phyloP scores from a whole-genome alignment of 2,329 filamentous ascomycete species.

The Ophiostoma quercus region DNA sequence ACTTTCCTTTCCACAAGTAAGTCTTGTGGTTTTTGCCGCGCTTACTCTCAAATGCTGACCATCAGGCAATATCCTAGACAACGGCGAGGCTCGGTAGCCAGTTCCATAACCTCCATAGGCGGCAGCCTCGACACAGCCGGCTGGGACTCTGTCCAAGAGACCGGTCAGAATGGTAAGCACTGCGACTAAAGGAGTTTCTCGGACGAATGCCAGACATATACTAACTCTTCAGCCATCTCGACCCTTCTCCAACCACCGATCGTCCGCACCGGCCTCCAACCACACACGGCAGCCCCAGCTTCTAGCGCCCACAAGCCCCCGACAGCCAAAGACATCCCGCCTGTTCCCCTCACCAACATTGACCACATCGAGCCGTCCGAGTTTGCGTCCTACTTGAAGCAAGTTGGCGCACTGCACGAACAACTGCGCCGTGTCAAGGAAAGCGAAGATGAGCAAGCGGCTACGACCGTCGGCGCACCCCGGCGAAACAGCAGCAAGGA shows the following conservation, averaged over 20 bases:
- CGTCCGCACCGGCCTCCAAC: slow-evolving; percentile 77
- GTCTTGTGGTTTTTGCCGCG: slow-evolving; percentile 1
- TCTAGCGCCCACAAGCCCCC: slow-evolving; percentile 76
- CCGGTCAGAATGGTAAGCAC: slow-evolving; percentile 73
- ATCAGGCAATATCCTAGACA: slow-evolving; percentile 34
- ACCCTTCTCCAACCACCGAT: slow-evolving; percentile 89
- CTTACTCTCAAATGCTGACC: neutral
- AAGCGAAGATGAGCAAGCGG: slow-evolving; percentile 57
- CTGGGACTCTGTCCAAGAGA: slow-evolving; percentile 57
- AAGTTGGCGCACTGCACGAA: slow-evolving; percentile 84
- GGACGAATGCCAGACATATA: too few relatives aligned
- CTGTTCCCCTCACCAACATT: slow-evolving; percentile 85
- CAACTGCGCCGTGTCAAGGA: slow-evolving; percentile 80
- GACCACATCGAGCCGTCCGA: slow-evolving; percentile 70
- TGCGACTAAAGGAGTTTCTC: neutral
- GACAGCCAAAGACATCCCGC: slow-evolving; percentile 83
- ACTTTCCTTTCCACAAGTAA: slow-evolving; percentile 58
- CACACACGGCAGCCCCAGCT: slow-evolving; percentile 65
- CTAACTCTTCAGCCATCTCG: slow-evolving; percentile 63
- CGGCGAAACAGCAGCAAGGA: slow-evolving; percentile 41
- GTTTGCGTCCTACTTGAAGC: slow-evolving; percentile 77
- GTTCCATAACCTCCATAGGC: slow-evolving; percentile 82
- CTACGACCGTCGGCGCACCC: slow-evolving; percentile 35
- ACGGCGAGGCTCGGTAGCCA: slow-evolving; percentile 76
- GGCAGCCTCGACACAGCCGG: slow-evolving; percentile 70